phyloP scores from a whole-genome alignment of 2,329 filamentous ascomycete species.

The Bipolaris oryzae region DNA sequence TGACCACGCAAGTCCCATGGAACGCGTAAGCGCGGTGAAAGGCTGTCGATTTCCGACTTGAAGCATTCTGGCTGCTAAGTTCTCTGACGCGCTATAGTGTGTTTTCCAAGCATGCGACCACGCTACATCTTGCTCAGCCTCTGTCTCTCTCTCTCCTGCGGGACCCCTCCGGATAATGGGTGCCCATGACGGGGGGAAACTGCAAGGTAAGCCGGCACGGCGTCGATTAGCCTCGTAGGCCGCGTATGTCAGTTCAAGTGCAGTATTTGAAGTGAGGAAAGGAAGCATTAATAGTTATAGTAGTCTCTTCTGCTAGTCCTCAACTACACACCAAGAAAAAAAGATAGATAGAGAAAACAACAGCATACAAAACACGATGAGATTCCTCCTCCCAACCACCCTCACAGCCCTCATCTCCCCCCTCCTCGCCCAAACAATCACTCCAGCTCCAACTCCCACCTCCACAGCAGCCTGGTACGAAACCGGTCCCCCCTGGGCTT shows the following conservation, averaged over 20 bases:
- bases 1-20: not conserved
- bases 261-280: constrained; percentile 15
- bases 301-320: not conserved
- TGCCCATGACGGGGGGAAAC: constrained; percentile 1
- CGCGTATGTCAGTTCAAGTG: constrained; percentile 11
- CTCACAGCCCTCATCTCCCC: constrained; percentile 11
- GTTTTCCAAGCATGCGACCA: too few relatives aligned
- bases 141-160: constrained; percentile 2
- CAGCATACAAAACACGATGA: not conserved
- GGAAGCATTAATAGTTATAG: not conserved
- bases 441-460: constrained; percentile 16
- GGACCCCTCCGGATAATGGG: constrained; percentile 22
- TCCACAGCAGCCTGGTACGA: constrained; percentile 3
- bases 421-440: constrained; percentile 15
- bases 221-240: constrained; percentile 12
- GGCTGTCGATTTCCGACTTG: too few relatives aligned
- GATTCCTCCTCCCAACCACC: constrained; percentile 4
- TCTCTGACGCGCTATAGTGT: too few relatives aligned
- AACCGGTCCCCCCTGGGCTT: constrained; percentile 28
- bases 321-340: not conserved
- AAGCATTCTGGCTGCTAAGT: too few relatives aligned
- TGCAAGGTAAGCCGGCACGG: not conserved
- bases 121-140: not conserved
- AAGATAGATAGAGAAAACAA: not conserved
- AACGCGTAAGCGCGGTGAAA: constrained; percentile 20